phyloP scores from a whole-genome alignment of 345 rosid species.

The Hypericum androsaemum region DNA sequence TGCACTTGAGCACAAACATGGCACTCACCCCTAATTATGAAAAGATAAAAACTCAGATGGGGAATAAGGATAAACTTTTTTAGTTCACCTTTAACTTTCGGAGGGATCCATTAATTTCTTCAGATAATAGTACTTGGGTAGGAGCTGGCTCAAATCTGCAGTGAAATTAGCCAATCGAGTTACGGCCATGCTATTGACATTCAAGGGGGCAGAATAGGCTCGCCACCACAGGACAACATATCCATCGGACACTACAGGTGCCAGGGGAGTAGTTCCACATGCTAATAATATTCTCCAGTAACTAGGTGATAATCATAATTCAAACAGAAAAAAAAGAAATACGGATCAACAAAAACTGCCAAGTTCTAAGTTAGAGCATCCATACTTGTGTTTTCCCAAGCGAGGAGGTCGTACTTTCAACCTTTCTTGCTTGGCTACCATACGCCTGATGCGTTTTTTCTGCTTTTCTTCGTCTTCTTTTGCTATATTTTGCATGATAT shows the following conservation, averaged over 20 bases:
- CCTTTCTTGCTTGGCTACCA: conserved; percentile 64
- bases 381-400: conserved; percentile 90
- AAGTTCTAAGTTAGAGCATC: background rate
- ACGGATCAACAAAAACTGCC: background rate
- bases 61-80: conserved; percentile 1
- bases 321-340: background rate
- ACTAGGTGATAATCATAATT: background rate
- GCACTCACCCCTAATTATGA: background rate
- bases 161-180: conserved; percentile 3
- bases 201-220: too few species aligned
- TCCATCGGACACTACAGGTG: too few species aligned
- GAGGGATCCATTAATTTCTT: conserved; percentile 89
- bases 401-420: conserved; percentile 74
- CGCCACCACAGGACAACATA: background rate
- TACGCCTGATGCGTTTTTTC: conserved; percentile 39
- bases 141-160: conserved; percentile 78
- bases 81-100: conserved; percentile 63
- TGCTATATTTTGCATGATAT: conserved; percentile 67
- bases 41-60: conserved; percentile 2
- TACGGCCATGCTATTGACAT: too few species aligned
- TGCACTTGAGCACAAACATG: background rate
- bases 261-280: background rate
- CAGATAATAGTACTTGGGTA: conserved; percentile 71
- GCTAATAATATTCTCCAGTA: too few species aligned
- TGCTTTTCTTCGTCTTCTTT: conserved; percentile 73